Percentiles rank a stretch among this genome's conserved stretches.
These are phyloP conservation scores for Limonium bicolor DNA, from an alignment of 148 eudicot species.

Conservation along the genomic window DNA sequence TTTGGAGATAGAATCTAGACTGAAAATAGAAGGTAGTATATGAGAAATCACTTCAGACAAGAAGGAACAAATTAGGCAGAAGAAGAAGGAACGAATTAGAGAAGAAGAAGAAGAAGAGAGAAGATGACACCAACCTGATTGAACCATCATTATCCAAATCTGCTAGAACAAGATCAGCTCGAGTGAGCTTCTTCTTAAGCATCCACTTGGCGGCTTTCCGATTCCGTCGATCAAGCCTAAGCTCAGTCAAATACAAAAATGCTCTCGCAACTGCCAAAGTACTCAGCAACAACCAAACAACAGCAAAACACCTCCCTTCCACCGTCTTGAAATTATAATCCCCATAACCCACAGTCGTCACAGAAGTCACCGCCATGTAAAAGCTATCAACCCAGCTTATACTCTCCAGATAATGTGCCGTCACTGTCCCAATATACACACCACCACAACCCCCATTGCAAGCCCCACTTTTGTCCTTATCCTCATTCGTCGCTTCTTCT, in stretches of 20 bases:
- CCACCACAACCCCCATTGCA: conserved; percentile 36
- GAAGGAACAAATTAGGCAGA: too few relatives aligned
- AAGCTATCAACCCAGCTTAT: conserved; percentile 46
- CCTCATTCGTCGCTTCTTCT: conserved; percentile 36
- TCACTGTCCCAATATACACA: conserved; percentile 34
- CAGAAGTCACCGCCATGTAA: conserved; percentile 59
- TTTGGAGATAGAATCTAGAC: too few relatives aligned
- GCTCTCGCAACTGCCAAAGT: conserved; percentile 62
- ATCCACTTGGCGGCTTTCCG: conserved; percentile 32
- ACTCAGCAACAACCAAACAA: conserved; percentile 44
- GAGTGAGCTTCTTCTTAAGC: conserved; percentile 40
- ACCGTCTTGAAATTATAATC: conserved; percentile 37
- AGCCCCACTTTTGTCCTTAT: conserved; percentile 35
- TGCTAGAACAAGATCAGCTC: conserved; percentile 47
- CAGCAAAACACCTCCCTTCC: conserved; percentile 43
- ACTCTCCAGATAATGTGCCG: conserved; percentile 23
- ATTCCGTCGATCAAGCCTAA: conserved; percentile 50
- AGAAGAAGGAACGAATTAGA: too few relatives aligned
- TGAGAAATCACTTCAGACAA: too few relatives aligned
- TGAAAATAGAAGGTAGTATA: too few relatives aligned
- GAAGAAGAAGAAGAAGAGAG: not conserved
- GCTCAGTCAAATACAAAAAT: conserved; percentile 46
- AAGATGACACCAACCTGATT: conserved; percentile 29
- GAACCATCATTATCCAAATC: conserved; percentile 60
- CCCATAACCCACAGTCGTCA: conserved; percentile 65